Base-by-base conservation (phyloP, 2,329 filamentous ascomycete genomes). In the Claviceps humidiphila region DNA sequence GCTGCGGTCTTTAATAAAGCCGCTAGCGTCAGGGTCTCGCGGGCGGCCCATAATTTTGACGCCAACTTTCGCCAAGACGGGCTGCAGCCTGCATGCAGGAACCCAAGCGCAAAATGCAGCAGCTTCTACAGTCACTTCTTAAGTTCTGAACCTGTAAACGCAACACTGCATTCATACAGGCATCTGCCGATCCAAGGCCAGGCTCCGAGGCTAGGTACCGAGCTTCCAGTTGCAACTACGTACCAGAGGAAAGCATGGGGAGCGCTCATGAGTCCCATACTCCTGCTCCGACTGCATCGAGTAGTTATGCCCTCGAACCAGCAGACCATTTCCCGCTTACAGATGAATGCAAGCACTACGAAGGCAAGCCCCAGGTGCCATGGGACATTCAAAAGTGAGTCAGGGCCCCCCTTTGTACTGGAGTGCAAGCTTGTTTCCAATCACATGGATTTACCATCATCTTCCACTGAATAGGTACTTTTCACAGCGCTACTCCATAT, bases 401-500 rank as follows among this genome's bases (percentile, higher is more conserved):
- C 11, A n/a, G 11, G 22, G 3, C 16, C 20, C 6, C 6, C 20
- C n/a, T 26, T 16, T 17, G 5, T 26, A n/a, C 13, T 30, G 26
- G 26, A 6, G 16, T 50, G 13, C 50, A 26, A 17, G n/a, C n/a
- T 47, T 20, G 30, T 26, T 43, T 37, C 9, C 40, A 37, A 22
- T 24, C 9, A 8, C n/a, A 17, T 38, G 47, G 11, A 41, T 24
- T 30, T 26, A 44, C 20, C 24, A 26, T n/a, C 17, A 8, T 5
- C 9, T 40, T 42, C n/a, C 3, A 20, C 7, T 24, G 5, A 20
- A 26, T 37, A 94, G 89, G 66, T 98, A 98, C 69, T 98, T 88
- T 80, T 76, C 84, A 16, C 90, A 97, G 63, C 81, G 93, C 54
- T 84, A 93, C 66, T 84, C 82, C 50, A 87, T 98, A 58, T 98